phyloP scores from a whole-genome alignment of 1,284 basidiomycete genomes.

The Malassezia nana region DNA sequence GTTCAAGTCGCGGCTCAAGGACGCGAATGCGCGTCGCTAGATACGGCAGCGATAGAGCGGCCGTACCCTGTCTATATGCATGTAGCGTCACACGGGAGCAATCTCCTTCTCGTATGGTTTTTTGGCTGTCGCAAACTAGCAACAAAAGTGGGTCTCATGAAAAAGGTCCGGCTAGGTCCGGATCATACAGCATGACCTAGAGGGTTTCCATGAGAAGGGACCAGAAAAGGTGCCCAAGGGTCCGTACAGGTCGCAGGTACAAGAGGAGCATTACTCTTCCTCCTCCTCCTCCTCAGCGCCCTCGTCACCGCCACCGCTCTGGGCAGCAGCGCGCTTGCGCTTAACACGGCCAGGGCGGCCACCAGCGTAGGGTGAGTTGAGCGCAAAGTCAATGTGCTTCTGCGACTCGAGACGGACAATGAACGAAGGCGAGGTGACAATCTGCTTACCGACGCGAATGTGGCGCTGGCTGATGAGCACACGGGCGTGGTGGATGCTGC shows the following conservation, averaged over 20 bases:
- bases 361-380: conserved; percentile 94
- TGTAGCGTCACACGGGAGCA: not conserved
- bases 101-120: conserved; percentile 14
- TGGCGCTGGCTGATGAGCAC: conserved; percentile 94
- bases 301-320: conserved; percentile 70
- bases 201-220: not conserved
- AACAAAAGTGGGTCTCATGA: not conserved
- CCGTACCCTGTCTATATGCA: not conserved
- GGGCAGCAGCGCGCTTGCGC: conserved; percentile 91
- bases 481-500: conserved; percentile 97
- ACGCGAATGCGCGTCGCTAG: conserved; percentile 22
- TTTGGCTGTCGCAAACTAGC: conserved; percentile 13
- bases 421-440: conserved; percentile 98
- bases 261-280: not conserved
- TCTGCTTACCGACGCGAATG: conserved; percentile 97
- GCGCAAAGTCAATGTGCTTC: conserved; percentile 92
- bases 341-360: conserved; percentile 95
- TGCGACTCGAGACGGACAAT: conserved; percentile 64
- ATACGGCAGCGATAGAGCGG: not conserved
- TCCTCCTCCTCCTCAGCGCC: conserved; percentile 66
- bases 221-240: not conserved
- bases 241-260: not conserved
- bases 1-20: conserved; percentile 34
- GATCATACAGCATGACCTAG: conserved; percentile 6
- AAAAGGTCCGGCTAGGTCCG: not conserved